Percentiles rank a stretch among this genome's conserved stretches.
These are phyloP conservation scores for Hypoxylon cercidicola DNA, from an alignment of 495 filamentous ascomycete species.

Conservation along the genomic window DNA sequence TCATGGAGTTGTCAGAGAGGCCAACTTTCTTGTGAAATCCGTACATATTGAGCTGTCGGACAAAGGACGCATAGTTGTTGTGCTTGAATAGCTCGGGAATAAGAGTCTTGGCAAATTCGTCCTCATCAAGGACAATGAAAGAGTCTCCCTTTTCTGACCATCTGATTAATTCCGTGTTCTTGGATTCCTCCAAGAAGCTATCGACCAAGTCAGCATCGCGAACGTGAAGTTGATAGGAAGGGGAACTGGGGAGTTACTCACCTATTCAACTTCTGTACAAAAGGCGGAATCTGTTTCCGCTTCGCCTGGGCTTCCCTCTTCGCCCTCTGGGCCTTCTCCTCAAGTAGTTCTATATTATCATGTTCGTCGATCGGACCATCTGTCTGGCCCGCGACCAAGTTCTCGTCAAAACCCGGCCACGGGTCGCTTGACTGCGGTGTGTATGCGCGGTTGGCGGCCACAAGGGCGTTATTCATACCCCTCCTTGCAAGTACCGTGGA, in stretches of 20 bases:
- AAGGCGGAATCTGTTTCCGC: conserved; percentile 94
- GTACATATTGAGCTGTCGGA: conserved; percentile 99
- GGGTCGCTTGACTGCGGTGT: conserved; percentile 57
- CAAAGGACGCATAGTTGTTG: conserved; percentile 99
- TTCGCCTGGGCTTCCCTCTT: conserved; percentile 87
- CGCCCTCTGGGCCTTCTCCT: conserved; percentile 76
- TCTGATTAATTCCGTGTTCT: conserved; percentile 93
- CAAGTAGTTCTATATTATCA: conserved; percentile 80
- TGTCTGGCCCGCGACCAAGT: conserved; percentile 47
- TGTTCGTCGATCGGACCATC: conserved; percentile 61
- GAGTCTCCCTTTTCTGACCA: conserved; percentile 97
- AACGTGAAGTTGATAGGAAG: background rate
- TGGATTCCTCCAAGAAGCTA: conserved; percentile 91
- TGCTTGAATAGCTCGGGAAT: conserved; percentile 99
- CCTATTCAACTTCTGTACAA: conserved; percentile 99
- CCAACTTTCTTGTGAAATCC: conserved; percentile 99
- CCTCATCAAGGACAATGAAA: conserved; percentile 96
- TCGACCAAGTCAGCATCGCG: conserved; percentile 12
- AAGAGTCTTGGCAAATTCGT: conserved; percentile 96
- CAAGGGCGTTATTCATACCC: conserved; percentile 70
- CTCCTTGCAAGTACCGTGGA: conserved; percentile 76
- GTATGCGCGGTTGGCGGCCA: conserved; percentile 54
- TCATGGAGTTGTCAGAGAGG: conserved; percentile 96
- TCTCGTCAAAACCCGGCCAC: conserved; percentile 60
- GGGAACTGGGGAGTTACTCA: conserved; percentile 56